Percentiles rank a stretch among this genome's conserved stretches.
phyloP scores from a whole-genome alignment of 257 asterid species.

The Cynanchum wilfordii region DNA sequence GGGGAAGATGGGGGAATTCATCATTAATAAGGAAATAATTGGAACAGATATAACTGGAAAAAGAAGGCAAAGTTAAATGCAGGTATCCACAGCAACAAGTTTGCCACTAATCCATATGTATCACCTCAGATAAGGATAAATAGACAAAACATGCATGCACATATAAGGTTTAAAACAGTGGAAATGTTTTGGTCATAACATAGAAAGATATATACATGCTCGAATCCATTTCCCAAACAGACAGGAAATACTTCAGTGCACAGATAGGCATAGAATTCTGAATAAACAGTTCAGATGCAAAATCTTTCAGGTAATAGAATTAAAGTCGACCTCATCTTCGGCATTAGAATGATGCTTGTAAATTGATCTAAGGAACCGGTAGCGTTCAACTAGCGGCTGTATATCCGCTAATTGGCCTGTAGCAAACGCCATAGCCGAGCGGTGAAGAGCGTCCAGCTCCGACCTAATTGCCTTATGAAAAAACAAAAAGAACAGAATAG shows the following conservation, averaged over 20 bases:
- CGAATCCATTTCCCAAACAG: not conserved
- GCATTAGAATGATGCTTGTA: constrained; percentile 45
- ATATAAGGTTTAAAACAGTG: not conserved
- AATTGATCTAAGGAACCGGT: constrained; percentile 35
- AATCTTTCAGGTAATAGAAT: not conserved
- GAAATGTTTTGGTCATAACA: not conserved
- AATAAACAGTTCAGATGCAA: not conserved
- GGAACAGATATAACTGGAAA: not conserved
- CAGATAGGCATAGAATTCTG: not conserved
- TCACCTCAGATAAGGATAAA: not conserved
- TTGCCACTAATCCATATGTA: not conserved
- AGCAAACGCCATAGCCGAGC: constrained; percentile 38
- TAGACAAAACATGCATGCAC: not conserved
- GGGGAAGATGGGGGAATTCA: not conserved
- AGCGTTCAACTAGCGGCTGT: constrained; percentile 29
- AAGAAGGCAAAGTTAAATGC: not conserved
- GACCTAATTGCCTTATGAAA: constrained; percentile 44
- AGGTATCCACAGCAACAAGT: not conserved
- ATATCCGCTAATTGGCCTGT: constrained; percentile 32
- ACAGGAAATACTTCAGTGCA: not conserved
- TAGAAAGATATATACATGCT: not conserved
- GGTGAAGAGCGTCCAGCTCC: constrained; percentile 42
- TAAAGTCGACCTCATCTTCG: constrained; percentile 39
- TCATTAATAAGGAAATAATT: not conserved
- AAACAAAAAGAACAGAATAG: constrained; percentile 34